Percentiles rank a stretch among this genome's conserved stretches.
These are phyloP conservation scores for Aspergillus egyptiacus DNA, from an alignment of 495 filamentous ascomycete species.

Conservation along the genomic window DNA sequence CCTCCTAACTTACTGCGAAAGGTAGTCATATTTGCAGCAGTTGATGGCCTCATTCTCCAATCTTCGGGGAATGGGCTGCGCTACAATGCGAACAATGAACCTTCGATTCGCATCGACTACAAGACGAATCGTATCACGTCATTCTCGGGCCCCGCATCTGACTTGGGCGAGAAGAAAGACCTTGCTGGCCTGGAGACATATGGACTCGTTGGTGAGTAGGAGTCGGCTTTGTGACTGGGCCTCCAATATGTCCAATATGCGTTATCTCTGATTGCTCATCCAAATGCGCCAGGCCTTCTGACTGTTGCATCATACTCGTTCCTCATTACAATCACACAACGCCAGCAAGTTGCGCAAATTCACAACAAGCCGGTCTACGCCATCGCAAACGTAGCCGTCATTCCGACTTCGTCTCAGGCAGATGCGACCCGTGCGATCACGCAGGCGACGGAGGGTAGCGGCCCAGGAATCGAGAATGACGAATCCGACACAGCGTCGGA, in stretches of 20 bases:
- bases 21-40: conserved; percentile 71
- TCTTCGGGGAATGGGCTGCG: conserved; percentile 52
- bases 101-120: conserved; percentile 65
- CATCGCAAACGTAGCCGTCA: conserved; percentile 78
- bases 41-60: conserved; percentile 82
- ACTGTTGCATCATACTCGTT: conserved; percentile 70
- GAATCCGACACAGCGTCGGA: conserved; percentile 31
- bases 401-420: conserved; percentile 68
- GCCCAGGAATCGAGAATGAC: conserved; percentile 23
- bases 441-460: conserved; percentile 49
- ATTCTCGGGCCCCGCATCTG: conserved; percentile 32
- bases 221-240: background rate
- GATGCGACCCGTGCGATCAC: conserved; percentile 68
- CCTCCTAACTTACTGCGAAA: conserved; percentile 72
- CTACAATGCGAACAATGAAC: conserved; percentile 33
- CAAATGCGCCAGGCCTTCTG: conserved; percentile 51
- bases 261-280: background rate
- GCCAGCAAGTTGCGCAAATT: conserved; percentile 83
- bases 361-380: conserved; percentile 76
- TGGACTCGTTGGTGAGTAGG: conserved; percentile 72
- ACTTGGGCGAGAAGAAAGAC: conserved; percentile 31
- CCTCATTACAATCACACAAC: conserved; percentile 74
- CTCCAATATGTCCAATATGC: background rate
- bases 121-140: conserved; percentile 55
- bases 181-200: conserved; percentile 58